Conservation (phyloP, 208 protist genomes). For the Strigomonas oncopelti region DNA sequence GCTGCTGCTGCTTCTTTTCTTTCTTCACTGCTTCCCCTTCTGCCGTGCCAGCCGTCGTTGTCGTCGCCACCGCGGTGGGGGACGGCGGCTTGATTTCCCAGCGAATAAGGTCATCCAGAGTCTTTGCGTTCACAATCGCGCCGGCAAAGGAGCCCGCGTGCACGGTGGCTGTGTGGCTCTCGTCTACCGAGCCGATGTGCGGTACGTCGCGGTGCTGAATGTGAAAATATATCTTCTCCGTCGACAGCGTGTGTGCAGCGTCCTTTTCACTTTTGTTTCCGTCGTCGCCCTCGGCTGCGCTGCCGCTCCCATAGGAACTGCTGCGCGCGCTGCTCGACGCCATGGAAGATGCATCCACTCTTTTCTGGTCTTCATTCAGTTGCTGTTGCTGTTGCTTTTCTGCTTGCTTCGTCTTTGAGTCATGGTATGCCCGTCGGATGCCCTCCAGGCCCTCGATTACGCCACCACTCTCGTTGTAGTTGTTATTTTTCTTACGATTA, state of each 20-base stretch:
- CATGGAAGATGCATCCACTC: neutral
- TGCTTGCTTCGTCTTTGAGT: neutral
- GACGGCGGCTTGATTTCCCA: slow-evolving; percentile 9
- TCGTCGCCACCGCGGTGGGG: neutral
- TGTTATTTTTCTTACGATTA: neutral
- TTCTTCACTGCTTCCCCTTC: neutral
- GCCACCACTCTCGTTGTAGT: neutral
- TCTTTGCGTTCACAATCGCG: slow-evolving; percentile 3
- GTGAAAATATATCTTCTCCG: neutral
- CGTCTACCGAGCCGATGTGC: neutral
- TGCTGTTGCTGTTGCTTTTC: neutral
- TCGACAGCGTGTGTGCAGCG: neutral
- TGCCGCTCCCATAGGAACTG: no score
- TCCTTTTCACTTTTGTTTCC: no score
- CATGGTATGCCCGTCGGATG: neutral
- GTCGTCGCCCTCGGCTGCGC: no score
- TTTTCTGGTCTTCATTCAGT: neutral
- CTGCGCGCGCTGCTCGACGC: neutral
- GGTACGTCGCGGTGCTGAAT: neutral
- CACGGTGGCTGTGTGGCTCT: no score
- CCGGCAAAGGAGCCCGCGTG: neutral
- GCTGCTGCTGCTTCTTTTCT: neutral
- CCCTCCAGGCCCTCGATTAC: neutral
- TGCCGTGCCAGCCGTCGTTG: neutral
- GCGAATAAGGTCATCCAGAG: slow-evolving; percentile 12